Evolutionary conservation across 2,329 filamentous ascomycete species (phyloP).

Genomic region (Penicillium sp.): DNA sequence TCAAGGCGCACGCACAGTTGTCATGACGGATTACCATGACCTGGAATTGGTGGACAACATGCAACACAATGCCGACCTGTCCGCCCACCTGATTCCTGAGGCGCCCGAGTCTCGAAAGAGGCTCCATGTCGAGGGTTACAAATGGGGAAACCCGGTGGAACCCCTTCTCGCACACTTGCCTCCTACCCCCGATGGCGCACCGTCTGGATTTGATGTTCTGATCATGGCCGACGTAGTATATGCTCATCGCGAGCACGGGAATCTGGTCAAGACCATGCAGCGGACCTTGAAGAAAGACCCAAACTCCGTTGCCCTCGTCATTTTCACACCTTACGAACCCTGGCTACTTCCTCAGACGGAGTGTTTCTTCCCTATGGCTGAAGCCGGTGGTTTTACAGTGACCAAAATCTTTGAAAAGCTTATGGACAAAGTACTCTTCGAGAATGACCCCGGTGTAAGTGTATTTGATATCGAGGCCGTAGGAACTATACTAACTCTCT

Average conservation of each 20-base stretch:
- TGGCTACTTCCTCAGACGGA: conserved; percentile 85
- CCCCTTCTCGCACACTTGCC: conserved; percentile 60
- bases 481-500: conserved; percentile 12
- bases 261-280: conserved; percentile 70
- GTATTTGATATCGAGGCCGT: not conserved
- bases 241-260: conserved; percentile 81
- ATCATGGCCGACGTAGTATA: conserved; percentile 89
- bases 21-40: conserved; percentile 89
- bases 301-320: conserved; percentile 70
- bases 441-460: conserved; percentile 73
- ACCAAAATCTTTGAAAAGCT: conserved; percentile 77
- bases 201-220: conserved; percentile 71
- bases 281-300: conserved; percentile 59
- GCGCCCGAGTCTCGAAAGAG: conserved; percentile 32
- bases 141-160: conserved; percentile 71
- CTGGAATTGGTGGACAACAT: conserved; percentile 78
- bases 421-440: conserved; percentile 85
- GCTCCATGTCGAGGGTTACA: conserved; percentile 67
- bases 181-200: conserved; percentile 53
- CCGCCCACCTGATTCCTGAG: conserved; percentile 44
- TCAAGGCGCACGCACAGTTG: conserved; percentile 64
- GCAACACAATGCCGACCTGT: conserved; percentile 67
- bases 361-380: conserved; percentile 77
- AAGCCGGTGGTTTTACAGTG: conserved; percentile 69
- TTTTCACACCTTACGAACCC: conserved; percentile 91